A percentile compares a stretch with the other conserved stretches of the same genome.
Conservation (phyloP, 345 rosid species). For the Rhodamnia rubescens region DNA sequence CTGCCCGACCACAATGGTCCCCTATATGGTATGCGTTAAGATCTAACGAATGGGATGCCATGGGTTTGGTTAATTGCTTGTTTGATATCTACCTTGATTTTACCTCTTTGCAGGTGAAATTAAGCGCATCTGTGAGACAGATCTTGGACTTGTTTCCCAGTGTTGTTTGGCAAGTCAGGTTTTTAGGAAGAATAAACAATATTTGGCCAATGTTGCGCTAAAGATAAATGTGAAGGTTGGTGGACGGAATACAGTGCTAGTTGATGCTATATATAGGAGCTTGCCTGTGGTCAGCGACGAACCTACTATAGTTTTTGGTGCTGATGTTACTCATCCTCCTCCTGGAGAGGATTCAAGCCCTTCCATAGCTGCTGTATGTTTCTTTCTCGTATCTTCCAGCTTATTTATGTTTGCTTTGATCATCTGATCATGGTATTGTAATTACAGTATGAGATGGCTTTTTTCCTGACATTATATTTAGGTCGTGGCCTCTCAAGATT, state of each 20-base stretch:
- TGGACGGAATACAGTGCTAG: constrained; percentile 88
- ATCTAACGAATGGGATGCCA: not conserved
- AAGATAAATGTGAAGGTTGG: constrained; percentile 96
- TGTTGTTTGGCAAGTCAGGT: constrained; percentile 87
- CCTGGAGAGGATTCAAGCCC: constrained; percentile 98
- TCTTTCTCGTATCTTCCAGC: not conserved
- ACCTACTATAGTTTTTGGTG: constrained; percentile 91
- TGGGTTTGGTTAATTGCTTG: not conserved
- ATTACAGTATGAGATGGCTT: not conserved
- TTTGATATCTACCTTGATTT: not conserved
- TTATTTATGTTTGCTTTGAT: not conserved
- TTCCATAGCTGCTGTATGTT: constrained; percentile 86
- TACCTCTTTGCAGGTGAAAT: constrained; percentile 56
- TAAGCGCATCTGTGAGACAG: constrained; percentile 92
- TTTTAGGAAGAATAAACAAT: constrained; percentile 65
- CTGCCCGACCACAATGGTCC: constrained; percentile 92
- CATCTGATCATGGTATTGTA: not conserved
- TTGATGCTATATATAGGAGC: constrained; percentile 77
- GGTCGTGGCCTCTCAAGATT: constrained; percentile 99
- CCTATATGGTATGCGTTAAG: constrained; percentile 54
- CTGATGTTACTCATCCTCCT: constrained; percentile 96
- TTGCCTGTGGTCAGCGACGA: constrained; percentile 87
- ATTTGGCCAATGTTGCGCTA: constrained; percentile 81
- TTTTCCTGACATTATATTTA: constrained; percentile 6
- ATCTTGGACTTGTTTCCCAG: constrained; percentile 88